These are phyloP conservation scores for Tranzscheliella williamsii DNA, from an alignment of 1,284 basidiomycete genomes.

Conservation along the genomic window DNA sequence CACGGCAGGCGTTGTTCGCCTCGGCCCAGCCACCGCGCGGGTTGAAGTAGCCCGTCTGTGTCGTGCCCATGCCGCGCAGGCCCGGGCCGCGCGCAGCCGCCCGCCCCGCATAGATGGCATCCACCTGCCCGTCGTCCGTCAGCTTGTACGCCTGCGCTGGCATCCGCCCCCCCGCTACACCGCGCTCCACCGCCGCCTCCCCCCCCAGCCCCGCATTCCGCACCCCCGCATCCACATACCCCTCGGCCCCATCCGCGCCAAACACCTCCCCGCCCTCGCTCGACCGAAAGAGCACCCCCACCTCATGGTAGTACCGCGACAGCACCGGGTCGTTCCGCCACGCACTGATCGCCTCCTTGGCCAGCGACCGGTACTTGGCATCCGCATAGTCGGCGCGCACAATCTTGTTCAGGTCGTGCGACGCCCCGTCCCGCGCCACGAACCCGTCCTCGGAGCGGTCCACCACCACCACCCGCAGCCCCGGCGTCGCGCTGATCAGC, in stretches of 20 bases:
- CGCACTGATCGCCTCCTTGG: constrained; percentile 71
- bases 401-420: constrained; percentile 83
- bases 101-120: constrained; percentile 5
- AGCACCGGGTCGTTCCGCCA: constrained; percentile 67
- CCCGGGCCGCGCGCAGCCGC: constrained; percentile 8
- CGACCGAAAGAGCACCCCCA: constrained; percentile 48
- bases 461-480: constrained; percentile 73
- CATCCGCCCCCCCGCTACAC: not conserved
- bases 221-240: constrained; percentile 31
- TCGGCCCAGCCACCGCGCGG: constrained; percentile 82
- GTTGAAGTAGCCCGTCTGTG: constrained; percentile 70
- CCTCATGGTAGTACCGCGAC: constrained; percentile 45
- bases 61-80: constrained; percentile 13
- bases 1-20: constrained; percentile 71
- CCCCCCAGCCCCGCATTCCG: constrained; percentile 10
- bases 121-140: constrained; percentile 7
- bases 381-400: constrained; percentile 62
- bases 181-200: constrained; percentile 9
- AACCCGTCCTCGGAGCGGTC: constrained; percentile 46
- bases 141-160: constrained; percentile 18
- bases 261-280: constrained; percentile 2
- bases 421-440: constrained; percentile 74
- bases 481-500: constrained; percentile 72
- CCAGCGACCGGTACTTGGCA: constrained; percentile 69
- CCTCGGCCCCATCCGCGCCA: constrained; percentile 1